Evolutionary conservation across 1,284 basidiomycete species (phyloP), one percentile per base, ranked within the genome.

Genomic region (Mrakiaceae sp.): DNA sequence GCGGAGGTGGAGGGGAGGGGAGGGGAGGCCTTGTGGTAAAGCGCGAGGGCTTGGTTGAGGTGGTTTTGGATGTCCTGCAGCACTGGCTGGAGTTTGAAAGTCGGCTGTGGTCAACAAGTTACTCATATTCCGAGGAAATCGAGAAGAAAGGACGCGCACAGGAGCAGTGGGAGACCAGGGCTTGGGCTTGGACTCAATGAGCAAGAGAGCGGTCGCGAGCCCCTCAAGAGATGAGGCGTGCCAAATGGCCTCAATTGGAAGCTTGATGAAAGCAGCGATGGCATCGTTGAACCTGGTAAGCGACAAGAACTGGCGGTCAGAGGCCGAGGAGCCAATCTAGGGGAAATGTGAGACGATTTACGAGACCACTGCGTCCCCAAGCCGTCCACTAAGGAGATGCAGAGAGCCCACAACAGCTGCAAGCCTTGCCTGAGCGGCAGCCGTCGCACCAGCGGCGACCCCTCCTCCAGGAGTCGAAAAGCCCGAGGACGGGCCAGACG

Each of bases 391-490:
- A 27, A 96, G 78, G 42, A 95, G 77, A 75, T 88, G 92, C 69
- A 95, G 81, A 74, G 95, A 91, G 0, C 85, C 93, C n/a, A 90
- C 80, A 14, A 93, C 81, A 76, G 94, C 96, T 75, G 85, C 87
- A 55, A 94, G 79, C 64, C 92, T 78, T 11, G 51, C 64, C 16
- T 27, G n/a, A 3, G 48, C 60, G 5, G 49, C 60, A 5, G 43
- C 43, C 6, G 42, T 16, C 43, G 49, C 5, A 4, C 3, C 14
- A n/a, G 40, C n/a, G 39, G 53, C 14, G 82, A 67, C 78, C 74
- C 16, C 71, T 71, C 9, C 79, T 75, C 66, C 79, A 64, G 27
- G 81, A 76, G 61, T 75, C 4, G 76, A 67, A 64, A 75, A 64
- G 48, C 73, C 71, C n/a, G 83, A 73, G n/a, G 85, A 84, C 10